A percentile compares a stretch with the other conserved stretches of the same genome.
These are phyloP conservation scores for Peniophora sp. DNA, from an alignment of 1,284 basidiomycete species.

Conservation along the genomic window DNA sequence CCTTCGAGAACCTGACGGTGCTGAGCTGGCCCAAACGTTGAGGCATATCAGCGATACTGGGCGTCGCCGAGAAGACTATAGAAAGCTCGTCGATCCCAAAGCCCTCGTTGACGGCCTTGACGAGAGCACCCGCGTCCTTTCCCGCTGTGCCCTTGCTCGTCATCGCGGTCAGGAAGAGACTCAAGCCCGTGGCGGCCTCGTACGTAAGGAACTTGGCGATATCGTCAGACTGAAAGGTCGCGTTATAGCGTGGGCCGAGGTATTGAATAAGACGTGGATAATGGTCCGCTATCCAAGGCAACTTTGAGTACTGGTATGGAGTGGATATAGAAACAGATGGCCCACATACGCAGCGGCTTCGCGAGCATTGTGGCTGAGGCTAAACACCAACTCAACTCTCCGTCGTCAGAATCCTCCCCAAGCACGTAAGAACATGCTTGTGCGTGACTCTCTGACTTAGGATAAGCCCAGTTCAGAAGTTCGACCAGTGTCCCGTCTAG, in stretches of 20 bases:
- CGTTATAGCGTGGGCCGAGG: constrained; percentile 66
- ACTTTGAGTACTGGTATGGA: no score
- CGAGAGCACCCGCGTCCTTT: constrained; percentile 27
- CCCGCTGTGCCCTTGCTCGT: constrained; percentile 18
- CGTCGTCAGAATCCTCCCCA: constrained; percentile 37
- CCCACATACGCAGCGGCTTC: constrained; percentile 43
- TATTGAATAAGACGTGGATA: constrained; percentile 65
- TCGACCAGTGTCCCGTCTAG: constrained; percentile 63
- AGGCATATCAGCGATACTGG: constrained; percentile 19
- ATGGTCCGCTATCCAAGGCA: constrained; percentile 59
- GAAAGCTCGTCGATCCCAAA: constrained; percentile 34
- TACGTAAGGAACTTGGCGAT: constrained; percentile 71
- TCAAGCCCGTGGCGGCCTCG: constrained; percentile 68
- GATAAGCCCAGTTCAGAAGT: constrained; percentile 52
- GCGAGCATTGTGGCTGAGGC: constrained; percentile 60
- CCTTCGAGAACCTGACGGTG: constrained; percentile 7
- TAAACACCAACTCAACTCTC: constrained; percentile 58
- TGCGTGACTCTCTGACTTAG: constrained; percentile 34
- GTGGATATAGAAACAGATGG: not conserved
- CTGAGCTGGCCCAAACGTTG: constrained; percentile 1
- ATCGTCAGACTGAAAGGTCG: constrained; percentile 56
- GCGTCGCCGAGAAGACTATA: constrained; percentile 45
- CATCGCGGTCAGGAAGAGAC: constrained; percentile 48
- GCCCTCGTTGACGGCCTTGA: constrained; percentile 49
- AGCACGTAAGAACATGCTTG: constrained; percentile 38